Evolutionary conservation across 2,329 filamentous ascomycete genomes (phyloP).

Genomic region (Fusarium nanum): DNA sequence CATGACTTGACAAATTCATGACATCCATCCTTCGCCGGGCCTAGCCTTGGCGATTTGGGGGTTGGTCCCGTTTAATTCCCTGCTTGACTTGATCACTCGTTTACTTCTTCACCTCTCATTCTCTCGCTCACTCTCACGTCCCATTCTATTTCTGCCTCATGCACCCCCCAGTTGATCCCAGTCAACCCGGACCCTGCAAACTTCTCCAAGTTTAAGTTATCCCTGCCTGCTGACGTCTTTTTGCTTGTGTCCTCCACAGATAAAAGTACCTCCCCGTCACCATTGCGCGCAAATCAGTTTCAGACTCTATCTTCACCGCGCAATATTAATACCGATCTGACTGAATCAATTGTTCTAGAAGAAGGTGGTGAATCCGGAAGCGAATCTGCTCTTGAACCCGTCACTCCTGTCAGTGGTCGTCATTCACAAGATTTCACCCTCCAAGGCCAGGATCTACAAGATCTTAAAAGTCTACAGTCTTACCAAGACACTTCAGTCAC

Average conservation of each 20-base stretch:
- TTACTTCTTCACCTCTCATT: conserved; percentile 5
- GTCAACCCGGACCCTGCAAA: conserved; percentile 28
- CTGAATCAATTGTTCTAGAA: conserved; percentile 61
- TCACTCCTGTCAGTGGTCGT: conserved; percentile 69
- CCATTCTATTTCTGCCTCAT: conserved; percentile 39
- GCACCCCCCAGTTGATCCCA: conserved; percentile 26
- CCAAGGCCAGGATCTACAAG: conserved; percentile 55
- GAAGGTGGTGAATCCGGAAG: conserved; percentile 71
- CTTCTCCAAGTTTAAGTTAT: conserved; percentile 35
- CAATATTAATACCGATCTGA: conserved; percentile 62
- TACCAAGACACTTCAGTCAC: conserved; percentile 40
- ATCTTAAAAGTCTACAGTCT: conserved; percentile 45
- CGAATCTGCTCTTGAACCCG: conserved; percentile 69
- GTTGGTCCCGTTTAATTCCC: conserved; percentile 31
- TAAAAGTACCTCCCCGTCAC: conserved; percentile 44
- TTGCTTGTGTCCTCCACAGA: conserved; percentile 37
- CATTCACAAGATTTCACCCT: conserved; percentile 66
- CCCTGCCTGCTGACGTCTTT: conserved; percentile 47
- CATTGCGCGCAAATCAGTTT: conserved; percentile 43
- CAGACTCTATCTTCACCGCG: conserved; percentile 57
- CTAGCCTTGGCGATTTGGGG: conserved; percentile 30
- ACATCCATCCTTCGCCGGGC: conserved; percentile 7
- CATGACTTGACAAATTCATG: conserved; percentile 30
- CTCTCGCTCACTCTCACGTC: conserved; percentile 12
- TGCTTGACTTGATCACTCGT: conserved; percentile 23